Evolutionary conservation across 805 yeast genomes (phyloP).

Genomic region (Wickerhamiella occidentalis): DNA sequence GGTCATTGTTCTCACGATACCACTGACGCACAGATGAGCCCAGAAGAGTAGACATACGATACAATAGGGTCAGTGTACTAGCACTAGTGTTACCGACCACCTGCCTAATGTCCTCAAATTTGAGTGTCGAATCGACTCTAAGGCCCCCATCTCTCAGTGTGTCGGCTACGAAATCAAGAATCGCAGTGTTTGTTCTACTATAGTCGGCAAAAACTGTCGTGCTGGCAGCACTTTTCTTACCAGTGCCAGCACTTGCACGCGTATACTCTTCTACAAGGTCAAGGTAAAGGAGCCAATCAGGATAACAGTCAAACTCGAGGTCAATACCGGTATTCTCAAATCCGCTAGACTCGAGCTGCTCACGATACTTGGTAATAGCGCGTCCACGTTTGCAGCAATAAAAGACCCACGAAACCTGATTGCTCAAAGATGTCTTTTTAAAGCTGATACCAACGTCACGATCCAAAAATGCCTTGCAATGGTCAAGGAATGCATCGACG

Average conservation of each 20-base stretch:
- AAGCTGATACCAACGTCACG: background rate
- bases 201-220: background rate
- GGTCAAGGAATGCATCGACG: background rate
- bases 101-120: background rate
- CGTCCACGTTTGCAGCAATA: conserved; percentile 3
- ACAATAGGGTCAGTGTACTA: conserved; percentile 14
- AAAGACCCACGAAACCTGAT: conserved; percentile 7
- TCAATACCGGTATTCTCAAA: background rate
- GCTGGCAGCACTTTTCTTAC: background rate
- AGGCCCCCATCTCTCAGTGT: background rate
- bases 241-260: background rate
- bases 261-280: conserved; percentile 4
- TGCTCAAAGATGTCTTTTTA: background rate
- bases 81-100: background rate
- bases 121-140: background rate
- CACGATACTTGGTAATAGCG: background rate
- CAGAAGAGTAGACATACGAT: conserved; percentile 9
- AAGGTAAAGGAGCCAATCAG: conserved; percentile 9
- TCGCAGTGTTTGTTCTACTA: background rate
- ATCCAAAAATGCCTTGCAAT: background rate
- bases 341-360: conserved; percentile 1
- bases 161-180: background rate
- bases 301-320: background rate
- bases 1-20: conserved; percentile 20
- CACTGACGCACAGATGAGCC: conserved; percentile 17